Percentiles rank a stretch among this genome's conserved stretches.
phyloP scores from a whole-genome alignment of 495 filamentous ascomycete species.

The Cenococcum geophilum region DNA sequence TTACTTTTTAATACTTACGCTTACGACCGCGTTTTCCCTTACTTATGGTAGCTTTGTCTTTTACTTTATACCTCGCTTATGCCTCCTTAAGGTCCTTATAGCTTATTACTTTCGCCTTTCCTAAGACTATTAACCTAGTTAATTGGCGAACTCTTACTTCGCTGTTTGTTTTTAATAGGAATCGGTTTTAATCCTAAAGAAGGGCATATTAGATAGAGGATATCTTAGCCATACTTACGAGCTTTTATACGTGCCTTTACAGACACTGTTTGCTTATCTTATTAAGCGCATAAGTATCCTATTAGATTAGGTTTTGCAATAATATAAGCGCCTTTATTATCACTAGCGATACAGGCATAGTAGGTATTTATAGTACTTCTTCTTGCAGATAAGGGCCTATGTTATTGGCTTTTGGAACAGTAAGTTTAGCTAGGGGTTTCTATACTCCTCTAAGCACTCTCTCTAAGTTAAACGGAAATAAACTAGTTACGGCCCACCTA shows the following conservation, averaged over 20 bases:
- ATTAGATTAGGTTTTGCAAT: no score
- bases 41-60: neutral
- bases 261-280: no score
- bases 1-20: constrained; percentile 2
- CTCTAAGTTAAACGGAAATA: no score
- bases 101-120: neutral
- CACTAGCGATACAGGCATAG: no score
- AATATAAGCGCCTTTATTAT: no score
- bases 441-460: no score
- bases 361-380: no score
- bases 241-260: neutral
- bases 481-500: neutral
- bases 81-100: no score
- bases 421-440: neutral
- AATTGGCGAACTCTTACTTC: constrained; percentile 8
- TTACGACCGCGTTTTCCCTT: constrained; percentile 6
- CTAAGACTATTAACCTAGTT: constrained; percentile 8
- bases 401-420: no score
- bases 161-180: constrained; percentile 7
- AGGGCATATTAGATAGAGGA: constrained; percentile 4
- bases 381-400: no score
- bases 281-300: no score
- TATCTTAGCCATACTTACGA: constrained; percentile 6
- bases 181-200: neutral
- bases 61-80: no score